Evolutionary conservation across 352 stramenopile genomes (phyloP).

Genomic region (Phytophthora chlamydospora): DNA sequence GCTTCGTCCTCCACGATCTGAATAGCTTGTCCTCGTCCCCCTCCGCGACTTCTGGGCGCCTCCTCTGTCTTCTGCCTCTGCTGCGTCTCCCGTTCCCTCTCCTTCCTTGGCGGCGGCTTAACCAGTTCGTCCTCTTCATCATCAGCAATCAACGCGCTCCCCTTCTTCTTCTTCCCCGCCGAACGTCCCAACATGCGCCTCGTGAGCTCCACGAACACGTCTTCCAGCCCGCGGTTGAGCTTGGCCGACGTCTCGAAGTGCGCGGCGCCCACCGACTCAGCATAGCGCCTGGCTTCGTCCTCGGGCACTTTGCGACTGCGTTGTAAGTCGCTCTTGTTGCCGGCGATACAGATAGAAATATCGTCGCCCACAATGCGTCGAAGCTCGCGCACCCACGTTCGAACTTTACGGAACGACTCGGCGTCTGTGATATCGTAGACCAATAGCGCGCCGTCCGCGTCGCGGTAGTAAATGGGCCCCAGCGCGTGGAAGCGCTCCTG

Average conservation of each 20-base stretch:
- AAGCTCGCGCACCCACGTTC: constrained; percentile 93
- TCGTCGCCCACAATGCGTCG: constrained; percentile 91
- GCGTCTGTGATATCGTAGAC: constrained; percentile 94
- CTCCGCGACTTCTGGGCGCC: constrained; percentile 42
- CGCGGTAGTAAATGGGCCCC: constrained; percentile 91
- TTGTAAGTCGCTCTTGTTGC: constrained; percentile 94
- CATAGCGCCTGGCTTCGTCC: constrained; percentile 85
- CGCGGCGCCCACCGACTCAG: constrained; percentile 83
- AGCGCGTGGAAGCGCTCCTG: constrained; percentile 90
- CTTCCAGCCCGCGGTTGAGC: constrained; percentile 91
- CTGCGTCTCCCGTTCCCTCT: constrained; percentile 23
- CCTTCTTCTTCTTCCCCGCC: constrained; percentile 80
- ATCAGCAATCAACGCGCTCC: constrained; percentile 77
- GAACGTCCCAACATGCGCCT: constrained; percentile 81
- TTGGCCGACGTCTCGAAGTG: constrained; percentile 94
- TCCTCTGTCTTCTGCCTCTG: constrained; percentile 31
- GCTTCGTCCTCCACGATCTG: constrained; percentile 72
- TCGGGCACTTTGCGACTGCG: constrained; percentile 88
- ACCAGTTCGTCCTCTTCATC: constrained; percentile 58
- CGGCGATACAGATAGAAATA: constrained; percentile 92
- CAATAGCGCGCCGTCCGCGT: constrained; percentile 87
- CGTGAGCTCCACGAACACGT: constrained; percentile 91
- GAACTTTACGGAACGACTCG: constrained; percentile 92
- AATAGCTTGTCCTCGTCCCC: constrained; percentile 58
- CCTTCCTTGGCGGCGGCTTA: constrained; percentile 32